Conservation (phyloP, 2,329 filamentous ascomycete genomes). For the Xylariales sp. region DNA sequence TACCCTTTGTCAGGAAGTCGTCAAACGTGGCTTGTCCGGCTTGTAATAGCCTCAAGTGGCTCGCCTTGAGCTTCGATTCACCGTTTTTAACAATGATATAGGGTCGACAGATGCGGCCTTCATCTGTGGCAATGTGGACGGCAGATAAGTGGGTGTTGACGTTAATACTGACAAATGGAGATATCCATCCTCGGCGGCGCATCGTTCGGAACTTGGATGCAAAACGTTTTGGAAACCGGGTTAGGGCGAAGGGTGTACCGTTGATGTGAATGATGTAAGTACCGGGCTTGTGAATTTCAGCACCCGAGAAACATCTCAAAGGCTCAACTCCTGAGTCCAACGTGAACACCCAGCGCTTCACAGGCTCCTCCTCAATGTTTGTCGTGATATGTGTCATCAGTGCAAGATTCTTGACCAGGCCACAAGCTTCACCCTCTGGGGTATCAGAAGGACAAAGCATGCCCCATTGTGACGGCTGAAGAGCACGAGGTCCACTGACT, state of each 20-base stretch:
- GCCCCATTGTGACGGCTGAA: slow-evolving; percentile 96
- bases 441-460: slow-evolving; percentile 98
- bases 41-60: slow-evolving; percentile 77
- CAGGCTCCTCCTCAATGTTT: slow-evolving; percentile 87
- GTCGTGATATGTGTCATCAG: slow-evolving; percentile 99
- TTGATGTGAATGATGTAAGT: slow-evolving; percentile 93
- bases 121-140: slow-evolving; percentile 93
- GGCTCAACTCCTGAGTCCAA: slow-evolving; percentile 80
- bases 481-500: slow-evolving; percentile 88
- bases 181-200: slow-evolving; percentile 84
- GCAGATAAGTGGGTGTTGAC: slow-evolving; percentile 90
- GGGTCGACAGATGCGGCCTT: slow-evolving; percentile 92
- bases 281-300: slow-evolving; percentile 80
- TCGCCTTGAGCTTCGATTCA: slow-evolving; percentile 71
- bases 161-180: slow-evolving; percentile 93
- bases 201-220: slow-evolving; percentile 80
- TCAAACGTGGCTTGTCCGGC: slow-evolving; percentile 86
- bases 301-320: slow-evolving; percentile 66
- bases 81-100: slow-evolving; percentile 92
- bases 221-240: slow-evolving; percentile 81
- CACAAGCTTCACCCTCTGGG: slow-evolving; percentile 96
- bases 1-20: slow-evolving; percentile 82
- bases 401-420: slow-evolving; percentile 94
- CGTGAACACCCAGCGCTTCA: slow-evolving; percentile 80
- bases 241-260: slow-evolving; percentile 87